phyloP scores from a whole-genome alignment of 768 basidiomycete species.

The Baorangia bicolor region DNA sequence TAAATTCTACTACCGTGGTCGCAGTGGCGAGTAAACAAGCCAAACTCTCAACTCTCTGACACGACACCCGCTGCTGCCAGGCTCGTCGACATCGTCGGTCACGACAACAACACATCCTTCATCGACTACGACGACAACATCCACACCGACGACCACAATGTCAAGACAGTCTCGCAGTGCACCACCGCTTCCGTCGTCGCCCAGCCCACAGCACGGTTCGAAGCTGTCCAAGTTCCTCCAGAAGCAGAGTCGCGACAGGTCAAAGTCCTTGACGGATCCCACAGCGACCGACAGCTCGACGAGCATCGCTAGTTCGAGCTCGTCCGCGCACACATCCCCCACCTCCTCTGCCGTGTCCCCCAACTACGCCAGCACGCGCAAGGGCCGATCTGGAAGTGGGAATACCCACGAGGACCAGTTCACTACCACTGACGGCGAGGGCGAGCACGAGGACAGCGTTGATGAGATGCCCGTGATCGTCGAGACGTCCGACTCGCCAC shows the following conservation, averaged over 20 bases:
- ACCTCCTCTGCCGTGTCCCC: constrained; percentile 34
- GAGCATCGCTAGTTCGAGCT: constrained; percentile 43
- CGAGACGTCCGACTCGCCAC: constrained; percentile 56
- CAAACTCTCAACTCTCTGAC: too few species aligned
- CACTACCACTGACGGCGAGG: constrained; percentile 24
- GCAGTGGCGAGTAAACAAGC: too few species aligned
- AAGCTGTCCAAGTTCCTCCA: constrained; percentile 71
- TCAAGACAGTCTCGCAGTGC: constrained; percentile 47
- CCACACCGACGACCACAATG: constrained; percentile 33
- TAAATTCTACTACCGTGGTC: constrained; percentile 17
- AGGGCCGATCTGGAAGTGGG: constrained; percentile 38
- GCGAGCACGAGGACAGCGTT: constrained; percentile 33
- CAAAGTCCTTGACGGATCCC: constrained; percentile 49
- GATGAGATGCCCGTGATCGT: constrained; percentile 67
- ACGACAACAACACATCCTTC: constrained; percentile 16
- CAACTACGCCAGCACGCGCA: constrained; percentile 23
- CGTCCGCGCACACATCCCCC: constrained; percentile 32
- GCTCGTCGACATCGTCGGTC: constrained; percentile 16
- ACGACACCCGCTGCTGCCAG: constrained; percentile 1
- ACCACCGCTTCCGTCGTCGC: constrained; percentile 42
- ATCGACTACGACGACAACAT: constrained; percentile 8
- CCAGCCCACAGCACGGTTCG: constrained; percentile 42
- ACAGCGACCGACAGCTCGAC: constrained; percentile 33
- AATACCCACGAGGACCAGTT: constrained; percentile 23
- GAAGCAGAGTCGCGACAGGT: constrained; percentile 60